These are phyloP conservation scores for Dothideomycetes sp. DNA, from an alignment of 2,329 filamentous ascomycete species.

Conservation along the genomic window DNA sequence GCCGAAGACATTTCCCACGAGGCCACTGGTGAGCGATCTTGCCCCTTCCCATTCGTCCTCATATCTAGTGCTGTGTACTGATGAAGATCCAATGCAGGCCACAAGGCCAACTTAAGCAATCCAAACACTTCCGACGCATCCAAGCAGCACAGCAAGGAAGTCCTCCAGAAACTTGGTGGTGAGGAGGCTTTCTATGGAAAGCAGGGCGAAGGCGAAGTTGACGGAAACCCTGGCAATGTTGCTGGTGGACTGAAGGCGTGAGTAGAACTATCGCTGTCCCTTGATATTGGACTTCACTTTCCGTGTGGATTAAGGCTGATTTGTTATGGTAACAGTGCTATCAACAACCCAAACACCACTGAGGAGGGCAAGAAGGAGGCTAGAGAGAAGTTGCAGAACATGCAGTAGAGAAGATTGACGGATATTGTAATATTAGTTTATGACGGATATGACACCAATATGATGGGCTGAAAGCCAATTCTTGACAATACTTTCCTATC, in stretches of 20 bases:
- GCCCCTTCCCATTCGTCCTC: slow-evolving; percentile 24
- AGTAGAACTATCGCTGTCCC: not conserved
- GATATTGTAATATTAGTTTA: not conserved
- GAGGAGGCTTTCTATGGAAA: slow-evolving; percentile 37
- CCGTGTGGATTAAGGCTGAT: not conserved
- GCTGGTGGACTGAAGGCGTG: slow-evolving; percentile 17
- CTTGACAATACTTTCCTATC: too few relatives aligned
- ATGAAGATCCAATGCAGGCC: not conserved
- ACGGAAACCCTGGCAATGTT: slow-evolving; percentile 27
- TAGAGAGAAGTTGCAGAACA: slow-evolving; percentile 14
- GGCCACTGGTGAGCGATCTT: slow-evolving; percentile 42
- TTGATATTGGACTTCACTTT: not conserved
- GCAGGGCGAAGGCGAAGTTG: slow-evolving; percentile 31
- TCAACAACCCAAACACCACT: slow-evolving; percentile 12
- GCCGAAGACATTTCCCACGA: slow-evolving; percentile 28
- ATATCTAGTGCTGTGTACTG: slow-evolving; percentile 4
- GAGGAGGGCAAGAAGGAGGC: slow-evolving; percentile 15
- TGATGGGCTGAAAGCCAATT: too few relatives aligned
- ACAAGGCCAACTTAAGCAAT: not conserved
- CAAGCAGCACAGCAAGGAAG: slow-evolving; percentile 36
- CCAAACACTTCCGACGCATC: slow-evolving; percentile 38
- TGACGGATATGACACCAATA: not conserved
- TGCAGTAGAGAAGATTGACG: too few relatives aligned
- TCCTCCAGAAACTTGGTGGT: slow-evolving; percentile 35
- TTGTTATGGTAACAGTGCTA: slow-evolving; percentile 7